phyloP scores from a whole-genome alignment of 2,329 filamentous ascomycete genomes.

The Colletotrichum limetticola region DNA sequence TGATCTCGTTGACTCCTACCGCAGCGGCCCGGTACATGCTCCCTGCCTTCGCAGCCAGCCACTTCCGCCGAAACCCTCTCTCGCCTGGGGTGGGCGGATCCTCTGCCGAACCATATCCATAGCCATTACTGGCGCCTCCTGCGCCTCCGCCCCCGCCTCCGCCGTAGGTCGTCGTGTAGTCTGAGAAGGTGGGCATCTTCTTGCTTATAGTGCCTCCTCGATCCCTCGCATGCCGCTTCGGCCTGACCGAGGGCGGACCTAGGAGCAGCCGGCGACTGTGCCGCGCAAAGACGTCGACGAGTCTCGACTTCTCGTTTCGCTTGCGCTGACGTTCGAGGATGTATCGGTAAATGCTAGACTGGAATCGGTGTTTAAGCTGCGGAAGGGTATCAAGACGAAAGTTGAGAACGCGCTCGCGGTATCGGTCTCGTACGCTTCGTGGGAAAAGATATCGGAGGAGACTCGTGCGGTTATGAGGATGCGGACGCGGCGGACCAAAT shows the following conservation, averaged over 20 bases:
- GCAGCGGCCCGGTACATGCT: slow-evolving; percentile 67
- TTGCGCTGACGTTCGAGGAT: slow-evolving; percentile 73
- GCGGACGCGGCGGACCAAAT: slow-evolving; percentile 50
- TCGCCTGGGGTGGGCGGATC: slow-evolving; percentile 56
- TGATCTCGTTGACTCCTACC: slow-evolving; percentile 67
- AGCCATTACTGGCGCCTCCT: slow-evolving; percentile 14
- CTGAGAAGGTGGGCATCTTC: slow-evolving; percentile 38
- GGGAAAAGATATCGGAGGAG: slow-evolving; percentile 77
- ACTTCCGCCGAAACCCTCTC: slow-evolving; percentile 79
- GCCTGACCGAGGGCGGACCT: slow-evolving; percentile 45
- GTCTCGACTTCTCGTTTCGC: slow-evolving; percentile 58
- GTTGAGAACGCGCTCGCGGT: slow-evolving; percentile 72
- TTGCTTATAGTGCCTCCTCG: slow-evolving; percentile 36
- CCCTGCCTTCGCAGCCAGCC: slow-evolving; percentile 74
- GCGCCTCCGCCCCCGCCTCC: slow-evolving; percentile 25
- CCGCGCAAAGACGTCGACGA: slow-evolving; percentile 54
- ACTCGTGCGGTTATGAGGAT: slow-evolving; percentile 56
- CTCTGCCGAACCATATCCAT: slow-evolving; percentile 40
- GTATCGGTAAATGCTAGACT: slow-evolving; percentile 81
- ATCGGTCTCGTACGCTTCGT: slow-evolving; percentile 67
- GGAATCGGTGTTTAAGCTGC: slow-evolving; percentile 74
- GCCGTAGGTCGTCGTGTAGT: slow-evolving; percentile 26
- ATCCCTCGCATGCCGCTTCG: slow-evolving; percentile 44
- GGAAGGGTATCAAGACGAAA: slow-evolving; percentile 83
- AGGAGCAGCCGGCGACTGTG: slow-evolving; percentile 59